Percentiles rank a stretch among this genome's conserved stretches.
phyloP scores from a whole-genome alignment of 176 grass and related monocot genomes.

The Juncus effusus region DNA sequence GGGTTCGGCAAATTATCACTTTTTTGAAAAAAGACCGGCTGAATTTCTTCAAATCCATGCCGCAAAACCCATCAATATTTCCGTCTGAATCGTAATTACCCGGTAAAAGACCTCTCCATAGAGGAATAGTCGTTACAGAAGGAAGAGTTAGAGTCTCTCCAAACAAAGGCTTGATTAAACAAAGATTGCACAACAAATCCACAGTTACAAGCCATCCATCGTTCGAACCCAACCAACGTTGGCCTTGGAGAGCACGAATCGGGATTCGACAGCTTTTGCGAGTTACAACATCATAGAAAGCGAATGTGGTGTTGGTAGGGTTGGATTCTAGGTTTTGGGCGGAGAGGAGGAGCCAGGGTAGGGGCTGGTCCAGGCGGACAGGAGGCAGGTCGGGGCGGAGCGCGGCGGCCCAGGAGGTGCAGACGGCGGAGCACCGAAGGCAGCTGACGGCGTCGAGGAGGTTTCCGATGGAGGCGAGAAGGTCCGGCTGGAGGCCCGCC shows the following conservation, averaged over 20 bases:
- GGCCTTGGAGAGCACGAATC: background rate
- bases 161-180: constrained; percentile 12
- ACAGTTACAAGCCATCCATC: constrained; percentile 7
- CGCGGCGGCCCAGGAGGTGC: background rate
- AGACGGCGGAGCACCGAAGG: background rate
- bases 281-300: constrained; percentile 2
- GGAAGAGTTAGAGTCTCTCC: constrained; percentile 11
- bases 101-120: no score
- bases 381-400: background rate
- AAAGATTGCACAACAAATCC: background rate
- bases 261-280: background rate
- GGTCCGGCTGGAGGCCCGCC: background rate
- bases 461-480: background rate
- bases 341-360: constrained; percentile 18
- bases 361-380: background rate
- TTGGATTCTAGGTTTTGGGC: background rate
- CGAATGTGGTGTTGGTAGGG: constrained; percentile 7
- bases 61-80: background rate
- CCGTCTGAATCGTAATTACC: no score
- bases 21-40: background rate
- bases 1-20: constrained; percentile 6
- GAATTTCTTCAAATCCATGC: background rate
- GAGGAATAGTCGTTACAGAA: background rate
- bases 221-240: constrained; percentile 6
- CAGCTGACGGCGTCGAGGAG: background rate